These are phyloP conservation scores for Termitomyces sp. DNA, from an alignment of 768 basidiomycete genomes.

Conservation along the genomic window DNA sequence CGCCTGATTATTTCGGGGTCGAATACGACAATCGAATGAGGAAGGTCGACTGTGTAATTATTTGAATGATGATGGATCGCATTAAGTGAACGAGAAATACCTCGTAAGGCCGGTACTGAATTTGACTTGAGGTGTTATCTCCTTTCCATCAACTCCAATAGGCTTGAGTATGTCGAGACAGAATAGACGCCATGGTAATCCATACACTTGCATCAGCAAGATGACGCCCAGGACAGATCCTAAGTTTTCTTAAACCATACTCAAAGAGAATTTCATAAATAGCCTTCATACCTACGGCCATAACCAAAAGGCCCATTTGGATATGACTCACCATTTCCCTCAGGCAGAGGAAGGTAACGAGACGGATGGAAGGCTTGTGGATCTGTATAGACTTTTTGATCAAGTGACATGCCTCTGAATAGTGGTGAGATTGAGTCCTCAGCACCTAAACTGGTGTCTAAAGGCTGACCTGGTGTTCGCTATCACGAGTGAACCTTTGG, in stretches of 20 bases:
- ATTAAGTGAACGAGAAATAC: conserved; percentile 11
- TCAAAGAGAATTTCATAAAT: conserved; percentile 18
- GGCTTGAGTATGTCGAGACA: too few species aligned
- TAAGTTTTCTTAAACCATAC: too few species aligned
- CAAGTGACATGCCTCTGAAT: conserved; percentile 37
- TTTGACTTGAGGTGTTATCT: conserved; percentile 9
- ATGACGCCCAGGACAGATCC: conserved; percentile 35
- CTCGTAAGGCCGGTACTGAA: conserved; percentile 30
- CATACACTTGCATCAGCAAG: conserved; percentile 22
- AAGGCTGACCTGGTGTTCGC: not conserved
- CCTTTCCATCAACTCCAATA: too few species aligned
- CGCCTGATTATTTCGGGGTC: not conserved
- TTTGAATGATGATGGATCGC: not conserved
- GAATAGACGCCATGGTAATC: too few species aligned
- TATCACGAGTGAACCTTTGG: too few species aligned
- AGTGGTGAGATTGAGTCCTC: too few species aligned
- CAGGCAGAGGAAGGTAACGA: conserved; percentile 31
- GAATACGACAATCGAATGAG: conserved; percentile 7
- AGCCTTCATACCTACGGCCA: conserved; percentile 7
- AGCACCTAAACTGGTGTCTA: too few species aligned
- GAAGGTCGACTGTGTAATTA: conserved; percentile 2
- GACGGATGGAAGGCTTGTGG: conserved; percentile 22
- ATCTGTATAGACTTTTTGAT: conserved; percentile 31
- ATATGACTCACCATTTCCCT: conserved; percentile 12
- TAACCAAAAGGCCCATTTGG: conserved; percentile 21